Conservation (phyloP, 331 rosid genomes). For the Quercus lobata region DNA sequence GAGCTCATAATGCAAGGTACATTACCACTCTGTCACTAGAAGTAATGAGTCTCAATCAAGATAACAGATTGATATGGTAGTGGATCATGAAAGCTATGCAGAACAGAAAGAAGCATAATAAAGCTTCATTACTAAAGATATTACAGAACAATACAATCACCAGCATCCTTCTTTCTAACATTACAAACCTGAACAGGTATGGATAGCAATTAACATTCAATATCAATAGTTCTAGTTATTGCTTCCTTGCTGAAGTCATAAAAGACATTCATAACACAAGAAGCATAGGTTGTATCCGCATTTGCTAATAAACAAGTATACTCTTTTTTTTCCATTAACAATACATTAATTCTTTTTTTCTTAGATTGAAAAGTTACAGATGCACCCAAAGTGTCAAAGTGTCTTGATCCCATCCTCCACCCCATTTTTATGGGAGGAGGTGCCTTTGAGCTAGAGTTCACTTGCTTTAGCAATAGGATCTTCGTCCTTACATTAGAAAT, state of each 20-base stretch:
- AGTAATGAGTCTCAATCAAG: neutral
- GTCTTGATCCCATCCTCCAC: neutral
- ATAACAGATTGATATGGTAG: too few species aligned
- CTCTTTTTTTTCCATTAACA: neutral
- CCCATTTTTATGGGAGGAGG: neutral
- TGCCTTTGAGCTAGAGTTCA: neutral
- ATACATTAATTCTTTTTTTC: neutral
- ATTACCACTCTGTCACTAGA: neutral
- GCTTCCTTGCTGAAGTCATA: too few species aligned
- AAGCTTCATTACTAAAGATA: too few species aligned
- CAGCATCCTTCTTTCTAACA: too few species aligned
- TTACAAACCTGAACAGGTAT: too few species aligned
- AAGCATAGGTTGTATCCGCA: too few species aligned
- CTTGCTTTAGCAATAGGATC: neutral
- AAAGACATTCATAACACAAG: too few species aligned
- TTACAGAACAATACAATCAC: too few species aligned
- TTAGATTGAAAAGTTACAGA: neutral
- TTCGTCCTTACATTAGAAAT: neutral
- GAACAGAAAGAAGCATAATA: neutral
- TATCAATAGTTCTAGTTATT: too few species aligned
- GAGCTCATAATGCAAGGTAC: neutral
- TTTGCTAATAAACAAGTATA: too few species aligned
- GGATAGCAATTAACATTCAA: too few species aligned
- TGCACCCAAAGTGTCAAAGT: neutral
- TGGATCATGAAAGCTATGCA: neutral